A percentile compares a stretch with the other conserved stretches of the same genome.
Evolutionary conservation across 139 green algal genomes (phyloP).

Genomic region (Limnomonas spitsbergensis): DNA sequence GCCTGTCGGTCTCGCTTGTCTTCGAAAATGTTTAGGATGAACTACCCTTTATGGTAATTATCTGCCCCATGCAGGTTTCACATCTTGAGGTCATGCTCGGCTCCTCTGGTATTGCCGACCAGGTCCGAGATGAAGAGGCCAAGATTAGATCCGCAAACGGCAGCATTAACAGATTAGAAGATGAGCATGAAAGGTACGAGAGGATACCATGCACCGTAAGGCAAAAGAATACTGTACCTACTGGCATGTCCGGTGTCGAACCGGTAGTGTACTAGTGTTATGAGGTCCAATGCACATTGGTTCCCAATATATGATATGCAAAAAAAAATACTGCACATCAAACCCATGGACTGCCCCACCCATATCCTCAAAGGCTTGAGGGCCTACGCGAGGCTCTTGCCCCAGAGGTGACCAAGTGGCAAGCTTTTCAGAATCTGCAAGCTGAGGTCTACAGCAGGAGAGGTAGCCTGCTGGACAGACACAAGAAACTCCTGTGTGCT

Average conservation of each 20-base stretch:
- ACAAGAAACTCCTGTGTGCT: too few relatives aligned
- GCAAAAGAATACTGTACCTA: too few relatives aligned
- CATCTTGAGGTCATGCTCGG: constrained; percentile 48
- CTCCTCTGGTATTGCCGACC: constrained; percentile 5
- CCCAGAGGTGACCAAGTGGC: constrained; percentile 50
- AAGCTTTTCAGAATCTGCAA: constrained; percentile 11
- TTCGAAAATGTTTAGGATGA: background rate
- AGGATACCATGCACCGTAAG: background rate
- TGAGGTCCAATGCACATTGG: too few relatives aligned
- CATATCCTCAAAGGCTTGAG: too few relatives aligned
- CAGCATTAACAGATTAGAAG: constrained; percentile 12
- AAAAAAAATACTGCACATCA: too few relatives aligned
- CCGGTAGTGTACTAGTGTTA: too few relatives aligned
- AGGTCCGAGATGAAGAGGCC: constrained; percentile 7
- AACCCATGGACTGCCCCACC: too few relatives aligned
- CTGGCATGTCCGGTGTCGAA: too few relatives aligned
- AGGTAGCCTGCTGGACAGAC: too few relatives aligned
- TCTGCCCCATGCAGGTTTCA: background rate
- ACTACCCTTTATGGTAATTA: too few relatives aligned
- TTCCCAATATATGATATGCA: too few relatives aligned
- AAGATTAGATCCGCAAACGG: background rate
- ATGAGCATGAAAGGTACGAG: constrained; percentile 9
- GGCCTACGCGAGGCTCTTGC: constrained; percentile 41
- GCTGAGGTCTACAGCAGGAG: background rate
- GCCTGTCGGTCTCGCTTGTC: background rate